Evolutionary conservation across 2,329 filamentous ascomycete species (phyloP).

Genomic region (Pyricularia grisea): DNA sequence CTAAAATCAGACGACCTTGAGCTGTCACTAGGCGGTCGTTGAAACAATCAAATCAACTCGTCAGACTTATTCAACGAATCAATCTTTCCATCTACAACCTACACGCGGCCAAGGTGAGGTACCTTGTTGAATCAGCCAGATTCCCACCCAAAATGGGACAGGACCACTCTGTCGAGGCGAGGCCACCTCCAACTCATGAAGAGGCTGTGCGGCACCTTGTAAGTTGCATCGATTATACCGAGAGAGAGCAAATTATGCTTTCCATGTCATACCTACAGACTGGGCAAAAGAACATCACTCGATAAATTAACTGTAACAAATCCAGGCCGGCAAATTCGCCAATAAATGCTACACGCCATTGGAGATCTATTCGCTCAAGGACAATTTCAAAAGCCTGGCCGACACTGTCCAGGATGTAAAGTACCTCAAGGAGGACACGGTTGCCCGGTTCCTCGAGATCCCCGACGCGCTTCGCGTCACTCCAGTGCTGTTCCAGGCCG

Average conservation of each 20-base stretch:
- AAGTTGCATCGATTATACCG: background rate
- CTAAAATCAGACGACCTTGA: slow-evolving; percentile 1
- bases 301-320: background rate
- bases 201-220: slow-evolving; percentile 43
- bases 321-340: slow-evolving; percentile 53
- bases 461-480: slow-evolving; percentile 60
- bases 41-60: background rate
- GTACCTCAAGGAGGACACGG: slow-evolving; percentile 62
- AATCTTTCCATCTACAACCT: background rate
- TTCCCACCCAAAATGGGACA: slow-evolving; percentile 37
- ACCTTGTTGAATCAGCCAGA: background rate
- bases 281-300: slow-evolving; percentile 6
- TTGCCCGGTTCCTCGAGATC: slow-evolving; percentile 63
- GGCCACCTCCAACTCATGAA: slow-evolving; percentile 36
- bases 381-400: slow-evolving; percentile 62
- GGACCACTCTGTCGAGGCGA: slow-evolving; percentile 35
- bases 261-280: background rate
- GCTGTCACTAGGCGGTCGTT: background rate
- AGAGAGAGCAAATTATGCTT: background rate
- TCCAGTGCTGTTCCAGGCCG: slow-evolving; percentile 61
- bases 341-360: slow-evolving; percentile 62
- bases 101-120: background rate
- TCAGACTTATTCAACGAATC: background rate
- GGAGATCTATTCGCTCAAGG: slow-evolving; percentile 64
- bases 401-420: slow-evolving; percentile 51